A percentile compares a stretch with the other conserved stretches of the same genome.
Evolutionary conservation across 2,329 filamentous ascomycete species (phyloP).

Genomic region (Xylaria sp.): DNA sequence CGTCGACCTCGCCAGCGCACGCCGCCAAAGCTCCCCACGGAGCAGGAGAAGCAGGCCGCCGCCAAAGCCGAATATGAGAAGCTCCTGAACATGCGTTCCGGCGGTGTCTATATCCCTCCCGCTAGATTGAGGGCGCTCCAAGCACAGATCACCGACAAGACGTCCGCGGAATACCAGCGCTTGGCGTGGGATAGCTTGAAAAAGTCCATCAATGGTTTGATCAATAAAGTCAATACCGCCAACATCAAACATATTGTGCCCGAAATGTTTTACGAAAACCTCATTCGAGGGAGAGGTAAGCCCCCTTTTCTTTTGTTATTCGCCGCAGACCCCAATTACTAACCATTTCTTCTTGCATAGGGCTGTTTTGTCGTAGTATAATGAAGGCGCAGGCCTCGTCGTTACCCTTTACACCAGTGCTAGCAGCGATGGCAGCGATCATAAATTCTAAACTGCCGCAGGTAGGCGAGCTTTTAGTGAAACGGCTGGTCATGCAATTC

Average conservation of each 20-base stretch:
- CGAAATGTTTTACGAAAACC: constrained; percentile 93
- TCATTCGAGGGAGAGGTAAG: constrained; percentile 83
- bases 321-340: background rate
- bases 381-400: constrained; percentile 98
- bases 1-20: constrained; percentile 41
- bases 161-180: constrained; percentile 95
- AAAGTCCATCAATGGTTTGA: constrained; percentile 97
- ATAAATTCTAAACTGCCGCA: constrained; percentile 97
- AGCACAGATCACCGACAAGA: constrained; percentile 96
- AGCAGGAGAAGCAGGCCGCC: constrained; percentile 86
- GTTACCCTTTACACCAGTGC: constrained; percentile 95
- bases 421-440: constrained; percentile 93
- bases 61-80: constrained; percentile 95
- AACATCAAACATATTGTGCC: constrained; percentile 99
- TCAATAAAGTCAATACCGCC: constrained; percentile 98
- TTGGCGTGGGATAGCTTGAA: constrained; percentile 99
- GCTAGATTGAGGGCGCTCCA: constrained; percentile 90
- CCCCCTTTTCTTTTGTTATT: background rate
- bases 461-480: constrained; percentile 89
- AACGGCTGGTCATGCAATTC: constrained; percentile 88
- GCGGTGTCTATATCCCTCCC: constrained; percentile 95
- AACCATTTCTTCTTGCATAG: constrained; percentile 14
- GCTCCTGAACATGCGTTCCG: constrained; percentile 89
- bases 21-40: constrained; percentile 60
- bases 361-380: constrained; percentile 89